phyloP scores from a whole-genome alignment of 2,329 filamentous ascomycete genomes.

The Bipolaris oryzae region DNA sequence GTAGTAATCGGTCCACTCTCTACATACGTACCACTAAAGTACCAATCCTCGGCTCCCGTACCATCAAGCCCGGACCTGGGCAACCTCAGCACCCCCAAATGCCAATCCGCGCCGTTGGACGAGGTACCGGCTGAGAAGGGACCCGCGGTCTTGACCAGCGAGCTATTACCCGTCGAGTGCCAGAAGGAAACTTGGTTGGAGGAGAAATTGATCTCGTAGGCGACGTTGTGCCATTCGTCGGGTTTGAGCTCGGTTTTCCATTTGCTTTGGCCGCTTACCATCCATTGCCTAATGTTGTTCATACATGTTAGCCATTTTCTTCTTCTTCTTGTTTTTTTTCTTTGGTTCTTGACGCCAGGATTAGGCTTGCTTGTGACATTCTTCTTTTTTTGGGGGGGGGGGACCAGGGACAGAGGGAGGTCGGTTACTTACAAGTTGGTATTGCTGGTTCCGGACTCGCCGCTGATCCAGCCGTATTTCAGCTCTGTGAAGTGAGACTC shows the following conservation, averaged over 20 bases:
- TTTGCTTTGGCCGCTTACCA: slow-evolving; percentile 63
- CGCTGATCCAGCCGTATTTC: slow-evolving; percentile 68
- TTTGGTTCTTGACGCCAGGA: no score
- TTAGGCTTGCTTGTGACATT: no score
- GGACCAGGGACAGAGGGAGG: no score
- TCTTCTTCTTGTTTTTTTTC: no score
- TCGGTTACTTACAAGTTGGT: slow-evolving; percentile 52
- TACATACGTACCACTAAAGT: slow-evolving; percentile 73
- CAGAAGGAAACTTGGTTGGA: slow-evolving; percentile 69
- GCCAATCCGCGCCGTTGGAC: slow-evolving; percentile 74
- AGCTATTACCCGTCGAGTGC: slow-evolving; percentile 68
- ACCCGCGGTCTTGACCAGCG: slow-evolving; percentile 63
- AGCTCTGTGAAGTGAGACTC: slow-evolving; percentile 77
- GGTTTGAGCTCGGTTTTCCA: slow-evolving; percentile 68
- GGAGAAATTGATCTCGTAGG: slow-evolving; percentile 74
- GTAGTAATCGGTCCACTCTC: slow-evolving; percentile 60
- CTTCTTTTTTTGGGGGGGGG: no score
- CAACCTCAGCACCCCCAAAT: slow-evolving; percentile 71
- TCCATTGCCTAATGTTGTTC: slow-evolving; percentile 58
- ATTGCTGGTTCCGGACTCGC: slow-evolving; percentile 56
- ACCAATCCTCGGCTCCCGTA: slow-evolving; percentile 66
- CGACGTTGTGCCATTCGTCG: slow-evolving; percentile 75
- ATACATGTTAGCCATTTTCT: no score
- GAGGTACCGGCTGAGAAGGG: slow-evolving; percentile 66
- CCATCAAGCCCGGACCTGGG: slow-evolving; percentile 61